Base-by-base conservation (phyloP, 129 eudicot species). In the Centella asiatica region DNA sequence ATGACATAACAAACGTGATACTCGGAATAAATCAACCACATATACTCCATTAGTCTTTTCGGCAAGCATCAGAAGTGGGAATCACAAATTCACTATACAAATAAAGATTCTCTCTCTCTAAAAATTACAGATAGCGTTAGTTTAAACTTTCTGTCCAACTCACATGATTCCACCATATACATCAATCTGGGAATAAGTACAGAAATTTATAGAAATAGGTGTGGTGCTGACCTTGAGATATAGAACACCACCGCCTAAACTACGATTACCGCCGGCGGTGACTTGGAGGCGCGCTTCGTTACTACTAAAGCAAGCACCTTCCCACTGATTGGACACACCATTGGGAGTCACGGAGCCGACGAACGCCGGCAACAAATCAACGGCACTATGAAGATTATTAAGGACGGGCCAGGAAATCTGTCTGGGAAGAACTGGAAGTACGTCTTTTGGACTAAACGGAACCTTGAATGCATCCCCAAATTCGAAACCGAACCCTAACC, bases 371-470 rank as follows among this genome's bases (percentile, higher is more conserved):
- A 93, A 47, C 84, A 93, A 80, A 72, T 93, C 99, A 68, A 87
- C 95, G 44, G 99, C 92, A 62, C 77, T 84, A 51, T 90, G 96
- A 6, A 93, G 64, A 60, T 64, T 87, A 46, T 87, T 87, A 56
- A 93, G 70, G 12, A 87, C 95, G 1, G 96, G 95, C 99, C 99
- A 87, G 17, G 99, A 84, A 8, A 93, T 71, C 57, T 93, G 86
- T 29, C 81, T 82, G 0, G 99, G 96, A 27, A 93, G 75, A 61
- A 85, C 92, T 12, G 96, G 99, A 17, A 93, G 85, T 2, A 87
- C 87, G 71, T 93, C 96, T 36, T 82, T 75, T 11, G 76, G 75
- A 69, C 76, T 61, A 46, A 92, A 87, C 2, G 99, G 96, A 23
- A 93, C 55, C 62, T 93, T 93, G 18, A 87, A 33, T 2, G 95